Evolutionary conservation across 2,329 filamentous ascomycete genomes (phyloP).

Genomic region (Aaosphaeria pasadenensis): DNA sequence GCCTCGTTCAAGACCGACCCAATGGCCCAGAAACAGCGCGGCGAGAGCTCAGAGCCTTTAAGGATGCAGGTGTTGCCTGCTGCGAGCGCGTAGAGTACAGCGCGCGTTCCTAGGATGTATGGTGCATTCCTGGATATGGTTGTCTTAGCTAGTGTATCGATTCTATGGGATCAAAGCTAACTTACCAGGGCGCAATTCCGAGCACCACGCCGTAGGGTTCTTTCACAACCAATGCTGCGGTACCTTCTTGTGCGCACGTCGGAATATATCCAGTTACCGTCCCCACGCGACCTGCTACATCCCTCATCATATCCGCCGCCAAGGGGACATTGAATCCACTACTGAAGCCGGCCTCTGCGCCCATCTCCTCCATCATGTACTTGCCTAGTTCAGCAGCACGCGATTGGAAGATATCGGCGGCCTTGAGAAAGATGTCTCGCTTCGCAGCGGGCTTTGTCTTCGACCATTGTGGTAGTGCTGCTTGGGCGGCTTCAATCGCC

Average conservation of each 20-base stretch:
- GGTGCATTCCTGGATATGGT: conserved; percentile 52
- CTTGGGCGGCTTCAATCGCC: conserved; percentile 60
- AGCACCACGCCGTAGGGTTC: conserved; percentile 79
- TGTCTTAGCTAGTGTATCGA: background rate
- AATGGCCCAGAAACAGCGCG: conserved; percentile 35
- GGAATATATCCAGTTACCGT: conserved; percentile 51
- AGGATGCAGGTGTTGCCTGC: conserved; percentile 48
- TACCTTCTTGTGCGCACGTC: conserved; percentile 46
- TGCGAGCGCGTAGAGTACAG: conserved; percentile 55
- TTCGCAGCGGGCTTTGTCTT: conserved; percentile 59
- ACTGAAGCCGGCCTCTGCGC: conserved; percentile 41
- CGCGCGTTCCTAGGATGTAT: conserved; percentile 41
- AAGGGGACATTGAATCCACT: conserved; percentile 40
- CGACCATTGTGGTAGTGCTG: conserved; percentile 68
- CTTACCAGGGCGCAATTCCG: conserved; percentile 77
- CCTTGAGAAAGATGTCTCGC: conserved; percentile 68
- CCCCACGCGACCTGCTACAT: conserved; percentile 51
- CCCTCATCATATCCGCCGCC: conserved; percentile 46
- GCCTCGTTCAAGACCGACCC: conserved; percentile 50
- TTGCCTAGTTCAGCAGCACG: conserved; percentile 59
- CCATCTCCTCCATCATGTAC: conserved; percentile 61
- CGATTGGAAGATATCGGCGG: conserved; percentile 61
- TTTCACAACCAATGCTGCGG: conserved; percentile 63
- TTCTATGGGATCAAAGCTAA: background rate
- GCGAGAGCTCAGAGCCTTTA: conserved; percentile 36